phyloP scores from a whole-genome alignment of 1,284 basidiomycete species.

The Sporisorium reilianum region DNA sequence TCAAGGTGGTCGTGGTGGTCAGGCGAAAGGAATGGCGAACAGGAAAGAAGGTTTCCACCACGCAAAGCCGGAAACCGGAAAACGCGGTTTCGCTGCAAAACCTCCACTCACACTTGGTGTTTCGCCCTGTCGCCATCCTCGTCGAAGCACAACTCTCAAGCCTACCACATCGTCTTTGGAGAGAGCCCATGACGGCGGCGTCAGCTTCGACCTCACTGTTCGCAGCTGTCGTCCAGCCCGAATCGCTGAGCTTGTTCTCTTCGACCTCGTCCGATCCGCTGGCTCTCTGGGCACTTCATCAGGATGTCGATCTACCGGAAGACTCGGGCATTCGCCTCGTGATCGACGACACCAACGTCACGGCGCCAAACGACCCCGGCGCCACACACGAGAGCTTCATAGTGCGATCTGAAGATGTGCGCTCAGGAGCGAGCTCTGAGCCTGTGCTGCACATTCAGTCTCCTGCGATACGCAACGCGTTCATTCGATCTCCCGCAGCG shows the following conservation, averaged over 20 bases:
- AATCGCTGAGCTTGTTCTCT: constrained; percentile 80
- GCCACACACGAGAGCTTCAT: constrained; percentile 5
- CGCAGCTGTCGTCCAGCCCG: constrained; percentile 75
- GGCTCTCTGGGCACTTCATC: constrained; percentile 74
- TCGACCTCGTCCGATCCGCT: constrained; percentile 78
- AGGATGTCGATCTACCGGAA: constrained; percentile 74
- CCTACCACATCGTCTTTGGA: background rate
- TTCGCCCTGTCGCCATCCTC: constrained; percentile 2
- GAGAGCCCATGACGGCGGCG: constrained; percentile 2
- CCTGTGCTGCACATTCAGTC: constrained; percentile 86
- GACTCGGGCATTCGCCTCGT: constrained; percentile 79
- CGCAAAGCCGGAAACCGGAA: constrained; percentile 8
- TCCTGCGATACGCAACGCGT: constrained; percentile 78
- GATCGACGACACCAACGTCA: constrained; percentile 75
- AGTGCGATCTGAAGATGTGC: constrained; percentile 8
- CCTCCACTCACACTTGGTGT: background rate
- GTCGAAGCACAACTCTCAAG: background rate
- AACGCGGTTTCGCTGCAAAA: background rate
- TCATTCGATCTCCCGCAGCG: constrained; percentile 74
- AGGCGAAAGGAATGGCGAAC: too few species aligned
- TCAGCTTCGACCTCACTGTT: constrained; percentile 67
- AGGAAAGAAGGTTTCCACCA: constrained; percentile 2
- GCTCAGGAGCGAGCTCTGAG: constrained; percentile 69
- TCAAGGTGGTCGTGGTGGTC: too few species aligned
- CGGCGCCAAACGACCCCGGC: constrained; percentile 63